A percentile compares a stretch with the other conserved stretches of the same genome.
Conservation (phyloP, 2,329 filamentous ascomycete genomes). For the Phyllosticta citriasiana region DNA sequence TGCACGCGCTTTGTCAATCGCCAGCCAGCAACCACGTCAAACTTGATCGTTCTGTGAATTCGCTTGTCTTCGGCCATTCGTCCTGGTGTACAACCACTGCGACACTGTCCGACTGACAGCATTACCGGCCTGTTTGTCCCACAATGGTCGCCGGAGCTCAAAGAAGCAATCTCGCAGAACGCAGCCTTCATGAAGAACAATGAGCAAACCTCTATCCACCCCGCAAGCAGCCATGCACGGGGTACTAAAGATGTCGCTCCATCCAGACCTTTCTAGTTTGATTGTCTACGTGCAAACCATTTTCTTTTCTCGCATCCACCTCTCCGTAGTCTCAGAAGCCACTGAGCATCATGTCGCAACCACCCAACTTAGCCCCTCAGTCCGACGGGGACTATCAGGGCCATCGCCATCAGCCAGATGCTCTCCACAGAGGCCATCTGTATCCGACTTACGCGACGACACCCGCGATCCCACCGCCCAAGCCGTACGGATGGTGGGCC, state of each 20-base stretch:
- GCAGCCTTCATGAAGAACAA: background rate
- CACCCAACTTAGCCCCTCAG: background rate
- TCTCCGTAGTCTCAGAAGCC: background rate
- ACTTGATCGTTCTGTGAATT: no score
- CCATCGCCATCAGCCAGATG: background rate
- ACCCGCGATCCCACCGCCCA: background rate
- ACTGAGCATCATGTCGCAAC: background rate
- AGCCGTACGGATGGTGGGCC: background rate
- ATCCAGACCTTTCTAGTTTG: background rate
- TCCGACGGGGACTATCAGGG: background rate
- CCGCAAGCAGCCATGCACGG: background rate
- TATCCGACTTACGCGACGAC: background rate
- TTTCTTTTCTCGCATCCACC: background rate
- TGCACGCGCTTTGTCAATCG: no score
- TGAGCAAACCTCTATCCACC: background rate
- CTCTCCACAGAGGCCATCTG: background rate
- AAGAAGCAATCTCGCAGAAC: background rate
- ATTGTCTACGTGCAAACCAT: background rate
- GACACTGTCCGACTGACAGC: background rate
- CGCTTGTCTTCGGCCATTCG: background rate
- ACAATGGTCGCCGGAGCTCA: background rate
- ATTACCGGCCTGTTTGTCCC: background rate
- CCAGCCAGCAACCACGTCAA: no score
- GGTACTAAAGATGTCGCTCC: background rate
- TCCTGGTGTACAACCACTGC: background rate